Evolutionary conservation across 2,329 filamentous ascomycete species (phyloP), one percentile per base, ranked within the genome.

Genomic region (Alternaria incomplexa): DNA sequence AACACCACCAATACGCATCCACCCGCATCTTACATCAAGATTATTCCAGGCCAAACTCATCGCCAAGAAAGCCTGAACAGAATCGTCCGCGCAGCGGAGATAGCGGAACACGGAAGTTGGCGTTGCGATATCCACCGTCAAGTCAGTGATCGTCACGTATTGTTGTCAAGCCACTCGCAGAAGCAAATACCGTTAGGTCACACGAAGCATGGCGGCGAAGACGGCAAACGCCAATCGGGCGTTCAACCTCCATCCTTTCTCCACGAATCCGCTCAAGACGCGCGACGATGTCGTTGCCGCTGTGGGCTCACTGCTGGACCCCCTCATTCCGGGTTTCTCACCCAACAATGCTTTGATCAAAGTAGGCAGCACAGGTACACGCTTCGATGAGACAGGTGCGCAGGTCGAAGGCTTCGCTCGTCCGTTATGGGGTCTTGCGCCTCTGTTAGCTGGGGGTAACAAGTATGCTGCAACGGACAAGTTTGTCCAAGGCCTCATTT

Each of bases 361-460:
- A 72, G 86, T 90, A 23, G 91, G 91, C 6, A 87, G 86, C 13
- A 92, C 91, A 0, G 91, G 90, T 17, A 92, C 92, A 20, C 85
- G 91, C 25, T 94, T 93, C 77, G 92, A 94, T 74, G 89, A 93
- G 77, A 87, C 88, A 1, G 91, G 90, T 9, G 91, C 91, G 2
- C 91, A 93, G 73, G 86, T 94, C 32, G 92, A 95, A 79, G 91
- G 91, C 23, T 89, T 90, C 73, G 90, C 89, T 47, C 87, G 92
- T 2, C 91, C 92, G 0, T 83, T 94, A 54, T 94, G 91, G 91
- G 92, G 89, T 2, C 80, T 94, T 17, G 89, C 90, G 4, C 88
- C 89, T 15, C 81, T 94, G 15, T 82, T 94, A 7, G 91, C 88
- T 8, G 91, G 91, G 8, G 88, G 87, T 6, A 89, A 88, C 54